Evolutionary conservation across 2,329 filamentous ascomycete species (phyloP), one percentile per base, ranked within the genome.

Genomic region (Fusarium sp.): DNA sequence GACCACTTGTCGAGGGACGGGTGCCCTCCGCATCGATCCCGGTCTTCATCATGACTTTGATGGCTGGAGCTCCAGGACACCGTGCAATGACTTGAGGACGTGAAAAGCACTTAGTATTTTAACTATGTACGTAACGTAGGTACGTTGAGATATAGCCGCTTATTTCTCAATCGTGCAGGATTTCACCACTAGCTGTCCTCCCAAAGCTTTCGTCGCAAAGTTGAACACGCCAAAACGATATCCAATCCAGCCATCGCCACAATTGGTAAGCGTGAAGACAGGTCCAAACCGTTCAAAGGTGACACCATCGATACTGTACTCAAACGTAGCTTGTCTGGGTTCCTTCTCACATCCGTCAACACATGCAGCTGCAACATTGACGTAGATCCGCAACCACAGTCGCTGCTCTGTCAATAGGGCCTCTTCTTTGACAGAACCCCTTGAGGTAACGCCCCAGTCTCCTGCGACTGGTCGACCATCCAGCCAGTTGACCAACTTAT

Each of bases 181-280:
- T 16, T 46, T 17, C 20, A 60, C 38, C 16, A 2, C n/a, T 27
- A 75, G 51, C 2, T 67, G 71, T 10, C 77, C 78, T 1, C 78
- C 78, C 17, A 78, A 20, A 2, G 55, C 36, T 51, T 80, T 79
- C 1, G 85, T 87, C 0, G 85, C 86, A 78, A 81, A 86, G 71
- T 87, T 87, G 65, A 87, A 87, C 5, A 87, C 83, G 0, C 81
- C 86, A 72, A 80, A 88, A 1, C 86, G 81, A 71, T 87, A 87
- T 0, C 84, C 86, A 74, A 86, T 82, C 62, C 87, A 88, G 1
- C 62, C 62, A 8, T 76, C 83, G 85, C 14, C 79, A 67, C 84
- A 85, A 87, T 24, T 66, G 9, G 6, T 24, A 16, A 66, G 11
- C 1, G 40, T 51, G n/a, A 51, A 53, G 4, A 8, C 27, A 12